A percentile compares a stretch with the other conserved stretches of the same genome.
phyloP scores from a whole-genome alignment of 345 rosid genomes.

The Camelina neglecta region DNA sequence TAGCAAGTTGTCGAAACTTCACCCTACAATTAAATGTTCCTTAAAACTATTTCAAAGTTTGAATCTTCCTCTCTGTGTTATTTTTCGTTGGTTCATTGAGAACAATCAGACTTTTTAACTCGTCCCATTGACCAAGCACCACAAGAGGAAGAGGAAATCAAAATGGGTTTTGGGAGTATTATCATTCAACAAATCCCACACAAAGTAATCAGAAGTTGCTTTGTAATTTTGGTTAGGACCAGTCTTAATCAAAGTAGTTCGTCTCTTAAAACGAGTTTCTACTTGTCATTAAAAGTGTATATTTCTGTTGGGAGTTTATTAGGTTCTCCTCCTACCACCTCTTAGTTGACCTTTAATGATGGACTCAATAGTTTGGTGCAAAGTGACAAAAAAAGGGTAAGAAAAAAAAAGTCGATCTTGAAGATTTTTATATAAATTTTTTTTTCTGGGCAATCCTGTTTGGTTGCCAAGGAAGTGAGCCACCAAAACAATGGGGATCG shows the following conservation, averaged over 20 bases:
- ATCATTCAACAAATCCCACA: constrained; percentile 21
- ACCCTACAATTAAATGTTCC: not conserved
- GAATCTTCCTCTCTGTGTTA: not conserved
- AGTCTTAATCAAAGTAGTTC: constrained; percentile 43
- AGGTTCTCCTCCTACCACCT: constrained; percentile 30
- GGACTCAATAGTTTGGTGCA: constrained; percentile 40
- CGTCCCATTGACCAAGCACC: constrained; percentile 27
- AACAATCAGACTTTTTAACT: constrained; percentile 17
- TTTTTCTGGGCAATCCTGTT: constrained; percentile 17
- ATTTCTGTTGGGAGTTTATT: constrained; percentile 25
- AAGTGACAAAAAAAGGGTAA: constrained; percentile 8
- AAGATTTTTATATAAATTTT: not conserved
- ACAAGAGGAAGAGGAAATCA: constrained; percentile 10
- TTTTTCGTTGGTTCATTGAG: not conserved
- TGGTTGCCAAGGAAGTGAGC: constrained; percentile 29
- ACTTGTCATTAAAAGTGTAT: constrained; percentile 9
- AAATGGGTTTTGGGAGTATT: constrained; percentile 9
- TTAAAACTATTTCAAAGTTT: constrained; percentile 28
- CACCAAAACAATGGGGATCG: constrained; percentile 51
- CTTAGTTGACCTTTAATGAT: constrained; percentile 47
- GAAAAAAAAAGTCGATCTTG: constrained; percentile 13
- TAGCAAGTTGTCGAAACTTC: too few species aligned
- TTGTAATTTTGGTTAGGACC: not conserved
- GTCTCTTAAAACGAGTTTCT: not conserved
- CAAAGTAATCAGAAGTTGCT: constrained; percentile 23